phyloP scores from a whole-genome alignment of 2,329 filamentous ascomycete species.

The Geoglossum cookeanum region DNA sequence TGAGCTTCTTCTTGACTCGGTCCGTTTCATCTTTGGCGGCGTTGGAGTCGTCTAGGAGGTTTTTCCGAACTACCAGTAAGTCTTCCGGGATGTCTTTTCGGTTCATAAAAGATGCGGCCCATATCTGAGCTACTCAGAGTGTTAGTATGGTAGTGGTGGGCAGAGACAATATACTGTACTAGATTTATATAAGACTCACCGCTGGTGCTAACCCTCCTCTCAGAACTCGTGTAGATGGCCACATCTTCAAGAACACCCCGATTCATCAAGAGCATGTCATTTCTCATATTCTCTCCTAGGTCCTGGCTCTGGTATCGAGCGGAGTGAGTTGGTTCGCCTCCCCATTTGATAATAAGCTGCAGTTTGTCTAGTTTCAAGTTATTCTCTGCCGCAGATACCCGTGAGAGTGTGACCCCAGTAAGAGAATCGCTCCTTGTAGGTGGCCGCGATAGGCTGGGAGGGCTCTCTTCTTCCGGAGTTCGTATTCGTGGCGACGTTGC shows the following conservation, averaged over 20 bases:
- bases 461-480: conserved; percentile 8
- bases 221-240: conserved; percentile 86
- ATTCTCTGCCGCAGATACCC: conserved; percentile 84
- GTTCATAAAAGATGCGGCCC: conserved; percentile 73
- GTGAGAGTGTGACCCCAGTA: conserved; percentile 77
- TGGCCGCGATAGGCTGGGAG: conserved; percentile 15
- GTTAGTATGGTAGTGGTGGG: conserved; percentile 3
- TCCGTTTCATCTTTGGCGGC: conserved; percentile 99
- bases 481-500: neutral
- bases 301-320: conserved; percentile 93
- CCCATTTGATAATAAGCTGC: conserved; percentile 97
- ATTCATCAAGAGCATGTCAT: conserved; percentile 84
- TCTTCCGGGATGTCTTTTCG: conserved; percentile 70
- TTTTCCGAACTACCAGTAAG: conserved; percentile 80
- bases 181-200: conserved; percentile 19
- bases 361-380: conserved; percentile 87
- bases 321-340: conserved; percentile 92
- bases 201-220: conserved; percentile 83
- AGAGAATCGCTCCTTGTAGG: conserved; percentile 63
- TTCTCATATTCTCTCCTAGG: conserved; percentile 85
- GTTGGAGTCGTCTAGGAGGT: conserved; percentile 91
- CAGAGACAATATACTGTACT: neutral
- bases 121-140: conserved; percentile 56
- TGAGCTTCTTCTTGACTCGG: conserved; percentile 98
- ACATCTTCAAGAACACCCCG: conserved; percentile 82